Base-by-base conservation (phyloP, 2,329 filamentous ascomycete genomes). In the Claviceps quebecensis region DNA sequence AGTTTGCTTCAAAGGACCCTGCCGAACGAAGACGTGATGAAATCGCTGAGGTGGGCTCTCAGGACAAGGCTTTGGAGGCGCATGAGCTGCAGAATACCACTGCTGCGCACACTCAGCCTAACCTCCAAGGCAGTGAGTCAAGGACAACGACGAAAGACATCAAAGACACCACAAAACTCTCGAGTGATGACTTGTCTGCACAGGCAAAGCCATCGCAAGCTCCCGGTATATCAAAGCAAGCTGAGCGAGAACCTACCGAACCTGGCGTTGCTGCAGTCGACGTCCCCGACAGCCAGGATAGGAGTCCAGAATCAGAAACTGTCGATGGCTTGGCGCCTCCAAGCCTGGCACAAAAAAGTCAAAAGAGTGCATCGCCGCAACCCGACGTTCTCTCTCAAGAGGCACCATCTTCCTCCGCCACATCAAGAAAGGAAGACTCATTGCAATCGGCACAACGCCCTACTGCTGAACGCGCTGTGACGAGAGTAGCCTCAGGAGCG, bases 401-500 rank as follows among this genome's bases (percentile, higher is more conserved):
- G 14, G 44, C 57, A n/a, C 52, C 56, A 22, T 49, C 57, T 38
- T 53, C 55, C 2, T 48, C 56, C 38, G 37, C 34, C 47, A 45
- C 17, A 6, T 13, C 29, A 13, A 43, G 29, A 19, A 52, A 48
- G 39, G 37, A 52, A 36, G 29, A 34, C 29, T 34, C 29, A 1
- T 34, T 34, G 29, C 45, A 50, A 9, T 47, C 45, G 1, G 58
- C 55, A 26, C 60, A 66, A 13, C 53, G 51, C 1, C 50, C 61
- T 1, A 57, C 59, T 9, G 53, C 57, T 4, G 67, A 71, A 57
- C 74, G 81, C 34, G 84, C 84, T 69, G 83, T 81, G 11, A 87
- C 83, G 1, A 70, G 83, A 57, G 80, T 86, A 22, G 80, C 81
- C 3, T 86, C 84, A 9, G 84, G 83, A 43, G 79, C 81, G 2